Conservation (phyloP, 2,329 filamentous ascomycete species). For the Aspergillus pseudoviridinutans region DNA sequence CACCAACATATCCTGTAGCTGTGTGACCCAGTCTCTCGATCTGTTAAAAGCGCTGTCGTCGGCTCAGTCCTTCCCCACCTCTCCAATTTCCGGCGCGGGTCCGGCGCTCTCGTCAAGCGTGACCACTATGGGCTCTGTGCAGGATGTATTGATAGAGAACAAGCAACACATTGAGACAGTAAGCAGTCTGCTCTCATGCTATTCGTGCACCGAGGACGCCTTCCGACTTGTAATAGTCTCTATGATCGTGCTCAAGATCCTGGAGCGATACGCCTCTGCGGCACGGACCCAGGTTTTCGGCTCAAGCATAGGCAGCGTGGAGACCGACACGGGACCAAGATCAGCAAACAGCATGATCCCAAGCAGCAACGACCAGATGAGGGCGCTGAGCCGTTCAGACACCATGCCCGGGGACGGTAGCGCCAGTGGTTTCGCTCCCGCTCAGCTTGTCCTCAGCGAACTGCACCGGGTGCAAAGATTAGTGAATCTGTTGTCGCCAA, state of each 20-base stretch:
- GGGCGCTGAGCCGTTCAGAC: too few species aligned
- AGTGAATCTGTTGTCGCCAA: constrained; percentile 23
- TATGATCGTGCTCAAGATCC: constrained; percentile 33
- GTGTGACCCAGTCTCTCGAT: not conserved
- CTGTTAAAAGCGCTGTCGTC: not conserved
- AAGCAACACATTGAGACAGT: constrained; percentile 25
- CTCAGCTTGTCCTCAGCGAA: constrained; percentile 35
- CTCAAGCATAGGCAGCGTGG: too few species aligned
- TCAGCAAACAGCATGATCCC: too few species aligned
- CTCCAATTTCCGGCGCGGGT: not conserved
- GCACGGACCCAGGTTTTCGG: constrained; percentile 8
- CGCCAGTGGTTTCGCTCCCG: constrained; percentile 12
- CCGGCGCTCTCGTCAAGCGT: too few species aligned
- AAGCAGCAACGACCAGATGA: too few species aligned
- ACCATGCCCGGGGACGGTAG: too few species aligned
- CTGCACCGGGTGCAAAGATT: constrained; percentile 34
- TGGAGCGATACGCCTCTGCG: constrained; percentile 29
- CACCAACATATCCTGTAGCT: not conserved
- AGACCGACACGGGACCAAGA: too few species aligned
- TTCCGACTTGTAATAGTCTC: constrained; percentile 32
- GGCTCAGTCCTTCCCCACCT: not conserved
- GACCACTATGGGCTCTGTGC: too few species aligned
- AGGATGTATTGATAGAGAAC: constrained; percentile 15
- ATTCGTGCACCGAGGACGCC: constrained; percentile 27
- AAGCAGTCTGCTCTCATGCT: constrained; percentile 29